phyloP scores from a whole-genome alignment of 2,329 filamentous ascomycete species.

The Botrytis fabae region DNA sequence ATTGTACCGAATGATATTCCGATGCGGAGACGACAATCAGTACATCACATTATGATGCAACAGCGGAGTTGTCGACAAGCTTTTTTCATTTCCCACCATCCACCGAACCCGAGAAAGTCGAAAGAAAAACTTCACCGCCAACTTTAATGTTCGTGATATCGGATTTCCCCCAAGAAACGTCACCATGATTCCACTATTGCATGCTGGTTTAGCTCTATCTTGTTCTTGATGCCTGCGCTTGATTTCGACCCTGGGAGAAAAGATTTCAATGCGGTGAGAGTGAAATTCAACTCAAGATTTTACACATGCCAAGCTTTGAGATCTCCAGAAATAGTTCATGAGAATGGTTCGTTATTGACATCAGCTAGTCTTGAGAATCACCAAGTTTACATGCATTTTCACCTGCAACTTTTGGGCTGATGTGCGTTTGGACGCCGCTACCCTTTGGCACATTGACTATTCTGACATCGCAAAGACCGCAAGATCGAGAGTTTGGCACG shows the following conservation, averaged over 20 bases:
- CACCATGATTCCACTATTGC: constrained; percentile 5
- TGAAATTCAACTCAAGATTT: neutral
- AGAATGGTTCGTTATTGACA: neutral
- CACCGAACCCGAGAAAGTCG: neutral
- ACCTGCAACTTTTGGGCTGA: neutral
- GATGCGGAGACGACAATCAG: constrained; percentile 10
- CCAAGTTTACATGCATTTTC: neutral
- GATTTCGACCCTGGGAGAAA: constrained; percentile 8
- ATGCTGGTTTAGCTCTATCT: neutral
- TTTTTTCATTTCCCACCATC: constrained; percentile 7
- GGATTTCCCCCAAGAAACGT: constrained; percentile 12
- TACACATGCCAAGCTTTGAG: neutral
- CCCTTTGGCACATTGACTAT: neutral
- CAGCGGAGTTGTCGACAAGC: constrained; percentile 5
- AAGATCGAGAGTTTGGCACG: neutral
- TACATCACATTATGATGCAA: constrained; percentile 16
- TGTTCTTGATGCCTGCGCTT: constrained; percentile 1
- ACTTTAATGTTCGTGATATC: neutral
- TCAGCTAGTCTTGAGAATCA: neutral
- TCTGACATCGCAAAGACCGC: neutral
- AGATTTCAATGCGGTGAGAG: constrained; percentile 8
- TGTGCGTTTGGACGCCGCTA: neutral
- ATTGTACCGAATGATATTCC: constrained; percentile 4
- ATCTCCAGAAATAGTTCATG: constrained; percentile 3
- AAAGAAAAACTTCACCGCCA: constrained; percentile 3